Evolutionary conservation across 2,329 filamentous ascomycete genomes (phyloP).

Genomic region (Fusarium duplospermum): DNA sequence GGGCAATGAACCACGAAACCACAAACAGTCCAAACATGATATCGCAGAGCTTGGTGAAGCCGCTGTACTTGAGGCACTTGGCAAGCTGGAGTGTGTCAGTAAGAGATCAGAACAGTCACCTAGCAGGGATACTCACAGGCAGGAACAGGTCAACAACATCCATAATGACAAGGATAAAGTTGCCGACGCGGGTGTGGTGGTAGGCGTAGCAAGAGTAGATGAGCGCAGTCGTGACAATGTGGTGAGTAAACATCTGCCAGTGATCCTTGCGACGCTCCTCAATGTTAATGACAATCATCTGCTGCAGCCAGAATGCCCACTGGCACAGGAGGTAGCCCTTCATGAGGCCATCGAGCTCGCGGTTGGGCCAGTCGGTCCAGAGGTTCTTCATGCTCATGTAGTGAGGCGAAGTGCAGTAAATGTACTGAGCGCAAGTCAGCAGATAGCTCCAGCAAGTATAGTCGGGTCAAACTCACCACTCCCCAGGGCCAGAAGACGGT

Average conservation of each 20-base stretch:
- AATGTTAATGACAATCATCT: slow-evolving; percentile 93
- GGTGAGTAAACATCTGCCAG: slow-evolving; percentile 95
- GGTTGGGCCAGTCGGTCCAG: slow-evolving; percentile 87
- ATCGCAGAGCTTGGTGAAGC: slow-evolving; percentile 82
- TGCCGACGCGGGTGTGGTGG: slow-evolving; percentile 87
- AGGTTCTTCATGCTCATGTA: slow-evolving; percentile 81
- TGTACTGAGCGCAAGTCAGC: slow-evolving; percentile 68
- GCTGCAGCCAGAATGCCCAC: slow-evolving; percentile 93
- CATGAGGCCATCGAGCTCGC: slow-evolving; percentile 77
- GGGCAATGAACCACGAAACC: slow-evolving; percentile 82
- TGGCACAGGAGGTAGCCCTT: slow-evolving; percentile 94
- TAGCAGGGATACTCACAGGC: slow-evolving; percentile 82
- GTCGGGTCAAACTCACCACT: slow-evolving; percentile 69
- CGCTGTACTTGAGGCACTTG: slow-evolving; percentile 93
- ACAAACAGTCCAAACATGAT: slow-evolving; percentile 87
- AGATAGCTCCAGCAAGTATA: not conserved
- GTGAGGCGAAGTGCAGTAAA: slow-evolving; percentile 82
- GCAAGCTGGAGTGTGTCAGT: slow-evolving; percentile 78
- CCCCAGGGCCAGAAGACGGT: slow-evolving; percentile 84
- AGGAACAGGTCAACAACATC: slow-evolving; percentile 91
- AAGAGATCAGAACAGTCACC: slow-evolving; percentile 72
- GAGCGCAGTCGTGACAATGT: slow-evolving; percentile 87
- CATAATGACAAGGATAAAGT: slow-evolving; percentile 91
- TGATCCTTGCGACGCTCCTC: slow-evolving; percentile 96
- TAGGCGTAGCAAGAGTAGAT: slow-evolving; percentile 88